Evolutionary conservation across 352 stramenopile genomes (phyloP), one percentile per base, ranked within the genome.

Genomic region (Blastocystis sp.): DNA sequence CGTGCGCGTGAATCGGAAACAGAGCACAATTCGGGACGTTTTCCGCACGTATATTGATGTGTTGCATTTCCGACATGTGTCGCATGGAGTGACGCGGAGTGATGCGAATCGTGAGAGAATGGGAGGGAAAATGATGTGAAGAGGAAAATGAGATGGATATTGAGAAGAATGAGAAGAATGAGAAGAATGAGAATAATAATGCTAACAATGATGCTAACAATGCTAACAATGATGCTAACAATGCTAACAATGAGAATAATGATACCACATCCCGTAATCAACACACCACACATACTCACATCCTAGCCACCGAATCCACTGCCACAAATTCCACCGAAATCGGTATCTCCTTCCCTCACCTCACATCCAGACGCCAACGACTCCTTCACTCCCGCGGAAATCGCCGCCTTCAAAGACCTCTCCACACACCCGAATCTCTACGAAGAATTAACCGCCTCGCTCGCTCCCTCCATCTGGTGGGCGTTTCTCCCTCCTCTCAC

Each of bases 31-130:
- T 18, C 95, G 96, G 73, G 96, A 91, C 34, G 93, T 99, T 0
- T 99, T 97, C 89, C 97, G 97, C 84, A 99, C 96, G 4, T 99
- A 98, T 87, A 90, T 99, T 4, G 96, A 99, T 88, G 95, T 97
- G 18, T 92, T 99, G 38, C 96, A 99, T 89, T 98, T 98, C 90
- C 90, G 93, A 27, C 91, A n/a, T n/a, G n/a, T n/a, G n/a, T n/a
- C 91, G n/a, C 91, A 96, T 21, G 40, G 57, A n/a, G 86, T 87
- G 44, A 64, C 56, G 51, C 51, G 78, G 6, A 53, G 75, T 44
- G 4, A 40, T 29, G 44, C n/a, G n/a, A n/a, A 46, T 14, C 21
- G 71, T 27, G 59, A 86, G 24, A 46, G 57, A 21, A n/a, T 36
- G 46, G 81, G 36, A 54, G 64, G 49, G 71, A 61, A 34, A 67